Conservation (phyloP, 1,139 yeast genomes). For the Yamadazyma conglobata region DNA sequence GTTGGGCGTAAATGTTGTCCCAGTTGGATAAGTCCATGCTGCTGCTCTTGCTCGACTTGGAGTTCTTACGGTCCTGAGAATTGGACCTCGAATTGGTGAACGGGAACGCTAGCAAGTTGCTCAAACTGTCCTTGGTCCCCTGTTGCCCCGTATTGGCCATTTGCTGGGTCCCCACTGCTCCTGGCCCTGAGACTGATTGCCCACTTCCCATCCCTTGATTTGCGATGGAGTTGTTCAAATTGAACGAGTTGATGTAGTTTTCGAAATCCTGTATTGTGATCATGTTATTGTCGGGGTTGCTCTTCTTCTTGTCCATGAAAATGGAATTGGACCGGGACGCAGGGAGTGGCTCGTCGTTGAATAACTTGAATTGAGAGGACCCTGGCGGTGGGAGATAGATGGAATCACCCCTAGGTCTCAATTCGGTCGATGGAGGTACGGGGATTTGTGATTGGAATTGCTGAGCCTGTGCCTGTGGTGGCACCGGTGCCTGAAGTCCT, state of each 20-base stretch:
- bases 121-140: slow-evolving; percentile 33
- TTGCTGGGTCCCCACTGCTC: not conserved
- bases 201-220: no score
- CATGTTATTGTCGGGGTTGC: slow-evolving; percentile 18
- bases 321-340: slow-evolving; percentile 40
- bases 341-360: slow-evolving; percentile 7
- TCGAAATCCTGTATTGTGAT: slow-evolving; percentile 42
- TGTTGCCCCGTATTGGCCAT: no score
- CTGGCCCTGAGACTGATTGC: not conserved
- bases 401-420: slow-evolving; percentile 29
- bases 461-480: not conserved
- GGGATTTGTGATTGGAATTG: slow-evolving; percentile 1
- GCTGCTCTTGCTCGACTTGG: slow-evolving; percentile 21
- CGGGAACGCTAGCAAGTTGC: slow-evolving; percentile 25
- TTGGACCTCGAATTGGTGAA: slow-evolving; percentile 12
- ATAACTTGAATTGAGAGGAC: slow-evolving; percentile 10
- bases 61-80: slow-evolving; percentile 13
- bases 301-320: slow-evolving; percentile 32
- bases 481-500: not conserved
- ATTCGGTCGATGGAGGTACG: slow-evolving; percentile 7
- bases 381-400: slow-evolving; percentile 31
- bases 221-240: slow-evolving; percentile 2
- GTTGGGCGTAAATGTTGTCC: slow-evolving; percentile 10
- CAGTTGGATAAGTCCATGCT: slow-evolving; percentile 23
- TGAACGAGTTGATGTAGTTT: slow-evolving; percentile 17